Base-by-base conservation (phyloP, 371 early-diverging fungal genomes). In the Rhizopus arrhizus region DNA sequence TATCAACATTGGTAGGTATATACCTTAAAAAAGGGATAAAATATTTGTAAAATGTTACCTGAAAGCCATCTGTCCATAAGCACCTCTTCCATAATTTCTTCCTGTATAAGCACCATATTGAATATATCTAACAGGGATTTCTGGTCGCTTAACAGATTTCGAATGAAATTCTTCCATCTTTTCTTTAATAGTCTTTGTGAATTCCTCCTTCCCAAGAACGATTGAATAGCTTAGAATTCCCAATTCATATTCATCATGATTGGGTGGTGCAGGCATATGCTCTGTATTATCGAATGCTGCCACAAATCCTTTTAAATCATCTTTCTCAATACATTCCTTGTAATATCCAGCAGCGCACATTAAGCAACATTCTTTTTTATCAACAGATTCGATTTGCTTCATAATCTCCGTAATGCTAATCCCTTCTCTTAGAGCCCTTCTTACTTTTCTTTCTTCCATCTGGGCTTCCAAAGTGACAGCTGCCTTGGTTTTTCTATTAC, bases 61-160 rank as follows among this genome's bases (percentile, higher is more conserved):
- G 72, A 67, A 61, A 12, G 48, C n/a, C 11, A 51, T 52, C 6
- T 32, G 46, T 1, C 40, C 13, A 33, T 64, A 64, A 11, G 13
- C 22, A 10, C 64, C 61, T 16, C 12, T 15, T 5, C 53, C 35
- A 12, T 28, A 41, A 28, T 68, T 62, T 13, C 62, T 71, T 0
- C 84, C 85, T 11, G 83, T 83, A 22, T 66, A 61, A 2, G 59
- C 56, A 3, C 51, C 65, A 51, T 75, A 65, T 1, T 10, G 5
- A 3, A 29, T 46, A 31, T 70, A 71, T 12, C 69, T 61, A 3
- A 22, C 11, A 8, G 74, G 79, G 5, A 69, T 65, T 12, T 0
- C 32, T 16, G 64, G 68, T 5, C 43, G 33, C 11, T 9, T 29
- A 35, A 32, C 52, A 66, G 50, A 53, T 68, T 35, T 33, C 40